Conservation (phyloP, 371 early-diverging fungal species). For the Mortierella sp. region DNA sequence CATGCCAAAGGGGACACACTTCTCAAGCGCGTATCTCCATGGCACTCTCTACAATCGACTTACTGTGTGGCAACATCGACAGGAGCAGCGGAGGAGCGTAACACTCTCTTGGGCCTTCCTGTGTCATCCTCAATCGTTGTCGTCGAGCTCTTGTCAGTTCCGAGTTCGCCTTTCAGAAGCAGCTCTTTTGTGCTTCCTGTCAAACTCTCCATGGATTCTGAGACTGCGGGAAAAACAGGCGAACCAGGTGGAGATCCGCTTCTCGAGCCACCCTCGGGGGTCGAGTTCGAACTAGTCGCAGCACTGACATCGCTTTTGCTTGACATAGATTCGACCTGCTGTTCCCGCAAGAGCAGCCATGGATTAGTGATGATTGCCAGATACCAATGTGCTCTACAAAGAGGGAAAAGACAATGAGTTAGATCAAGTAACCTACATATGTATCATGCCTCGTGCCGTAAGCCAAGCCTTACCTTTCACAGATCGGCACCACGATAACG, state of each 20-base stretch:
- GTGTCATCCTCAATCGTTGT: not conserved
- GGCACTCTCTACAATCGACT: not conserved
- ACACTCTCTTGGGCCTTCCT: constrained; percentile 4
- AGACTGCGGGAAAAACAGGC: not conserved
- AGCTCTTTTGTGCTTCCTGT: not conserved
- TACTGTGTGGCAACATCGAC: constrained; percentile 40
- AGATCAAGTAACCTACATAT: not conserved
- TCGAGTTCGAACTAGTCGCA: not conserved
- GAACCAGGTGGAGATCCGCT: not conserved
- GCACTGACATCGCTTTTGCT: not conserved
- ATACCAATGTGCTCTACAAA: constrained; percentile 74
- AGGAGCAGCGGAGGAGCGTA: constrained; percentile 17
- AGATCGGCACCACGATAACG: constrained; percentile 74
- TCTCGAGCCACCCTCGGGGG: not conserved
- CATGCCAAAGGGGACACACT: not conserved
- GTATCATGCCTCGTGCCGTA: not conserved
- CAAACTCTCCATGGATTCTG: not conserved
- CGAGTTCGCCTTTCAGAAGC: not conserved
- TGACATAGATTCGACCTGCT: not conserved
- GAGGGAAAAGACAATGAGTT: not conserved
- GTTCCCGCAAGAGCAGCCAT: constrained; percentile 25
- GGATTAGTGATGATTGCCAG: constrained; percentile 73
- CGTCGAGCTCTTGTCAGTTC: not conserved
- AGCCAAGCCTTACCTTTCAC: constrained; percentile 66
- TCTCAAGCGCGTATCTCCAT: not conserved